A percentile compares a stretch with the other conserved stretches of the same genome.
These are phyloP conservation scores for Agastache rugosa DNA, from an alignment of 257 asterid species.

Conservation along the genomic window DNA sequence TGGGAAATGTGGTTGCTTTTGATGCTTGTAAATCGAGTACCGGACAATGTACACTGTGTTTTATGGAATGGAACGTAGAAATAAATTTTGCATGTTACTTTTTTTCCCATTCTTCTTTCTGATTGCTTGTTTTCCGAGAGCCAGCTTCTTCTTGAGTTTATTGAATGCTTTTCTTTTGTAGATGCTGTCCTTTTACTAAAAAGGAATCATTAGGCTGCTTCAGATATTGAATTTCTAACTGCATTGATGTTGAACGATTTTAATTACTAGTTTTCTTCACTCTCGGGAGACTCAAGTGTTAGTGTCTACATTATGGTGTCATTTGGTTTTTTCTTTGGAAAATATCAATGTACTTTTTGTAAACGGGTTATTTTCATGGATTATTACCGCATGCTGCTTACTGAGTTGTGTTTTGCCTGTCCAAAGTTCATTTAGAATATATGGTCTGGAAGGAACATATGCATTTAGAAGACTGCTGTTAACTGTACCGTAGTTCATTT, in stretches of 20 bases:
- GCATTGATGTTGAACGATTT: constrained; percentile 15
- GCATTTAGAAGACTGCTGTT: neutral
- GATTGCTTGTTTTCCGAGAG: constrained; percentile 2
- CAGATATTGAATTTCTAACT: constrained; percentile 14
- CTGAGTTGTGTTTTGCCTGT: constrained; percentile 18
- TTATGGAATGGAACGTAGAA: constrained; percentile 3
- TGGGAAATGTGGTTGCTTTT: constrained; percentile 16
- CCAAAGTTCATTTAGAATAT: too few relatives aligned
- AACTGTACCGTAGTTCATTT: neutral
- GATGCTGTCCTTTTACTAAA: constrained; percentile 9
- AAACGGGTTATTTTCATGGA: constrained; percentile 7
- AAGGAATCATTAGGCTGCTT: constrained; percentile 9
- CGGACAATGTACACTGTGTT: constrained; percentile 23
- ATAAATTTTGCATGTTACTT: constrained; percentile 3
- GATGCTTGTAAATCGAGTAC: constrained; percentile 23
- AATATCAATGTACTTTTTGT: neutral
- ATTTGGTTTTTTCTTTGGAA: neutral
- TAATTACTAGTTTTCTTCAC: constrained; percentile 3
- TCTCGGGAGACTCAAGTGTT: neutral
- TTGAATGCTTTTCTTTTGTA: constrained; percentile 13
- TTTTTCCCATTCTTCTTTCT: neutral
- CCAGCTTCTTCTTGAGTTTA: constrained; percentile 16
- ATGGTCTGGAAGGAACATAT: constrained; percentile 1
- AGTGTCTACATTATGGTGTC: constrained; percentile 17
- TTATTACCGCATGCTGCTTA: neutral